A percentile compares a stretch with the other conserved stretches of the same genome.
phyloP scores from a whole-genome alignment of 2,329 filamentous ascomycete species.

The Eutypella sp. region DNA sequence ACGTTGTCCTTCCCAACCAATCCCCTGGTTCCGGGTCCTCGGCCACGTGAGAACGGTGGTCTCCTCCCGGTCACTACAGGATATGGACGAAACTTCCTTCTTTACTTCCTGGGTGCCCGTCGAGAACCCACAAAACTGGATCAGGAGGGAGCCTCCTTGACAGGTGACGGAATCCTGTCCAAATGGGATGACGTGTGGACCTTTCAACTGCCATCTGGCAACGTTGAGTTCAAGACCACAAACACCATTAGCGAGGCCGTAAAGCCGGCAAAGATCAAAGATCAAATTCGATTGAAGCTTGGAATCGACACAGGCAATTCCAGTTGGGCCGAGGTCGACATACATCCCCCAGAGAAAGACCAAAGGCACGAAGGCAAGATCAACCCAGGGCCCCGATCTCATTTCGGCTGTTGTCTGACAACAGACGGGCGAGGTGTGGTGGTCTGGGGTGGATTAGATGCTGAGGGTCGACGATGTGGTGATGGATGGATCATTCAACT shows the following conservation, averaged over 20 bases:
- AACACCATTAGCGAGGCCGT: conserved; percentile 27
- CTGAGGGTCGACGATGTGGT: conserved; percentile 32
- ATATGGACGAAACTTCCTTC: conserved; percentile 46
- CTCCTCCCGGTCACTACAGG: conserved; percentile 44
- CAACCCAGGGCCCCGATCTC: conserved; percentile 34
- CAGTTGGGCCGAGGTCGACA: conserved; percentile 46
- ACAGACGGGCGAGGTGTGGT: conserved; percentile 42
- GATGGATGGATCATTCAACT: conserved; percentile 35
- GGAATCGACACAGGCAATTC: conserved; percentile 39
- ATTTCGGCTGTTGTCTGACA: conserved; percentile 35
- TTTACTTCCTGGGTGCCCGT: conserved; percentile 43
- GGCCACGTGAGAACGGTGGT: conserved; percentile 36
- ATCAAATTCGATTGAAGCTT: conserved; percentile 39
- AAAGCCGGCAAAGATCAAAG: conserved; percentile 44
- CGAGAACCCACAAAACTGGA: conserved; percentile 9
- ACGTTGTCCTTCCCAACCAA: conserved; percentile 32
- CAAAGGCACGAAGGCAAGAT: conserved; percentile 36
- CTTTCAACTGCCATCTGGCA: conserved; percentile 42
- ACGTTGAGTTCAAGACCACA: conserved; percentile 15
- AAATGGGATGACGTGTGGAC: conserved; percentile 44
- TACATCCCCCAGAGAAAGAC: conserved; percentile 38
- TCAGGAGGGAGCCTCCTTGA: not conserved
- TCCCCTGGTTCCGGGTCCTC: conserved; percentile 35
- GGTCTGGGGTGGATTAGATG: conserved; percentile 48
- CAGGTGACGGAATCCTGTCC: conserved; percentile 12